Percentiles rank a stretch among this genome's conserved stretches.
phyloP scores from a whole-genome alignment of 2,329 filamentous ascomycete species.

The Ascocoryne sarcoides region DNA sequence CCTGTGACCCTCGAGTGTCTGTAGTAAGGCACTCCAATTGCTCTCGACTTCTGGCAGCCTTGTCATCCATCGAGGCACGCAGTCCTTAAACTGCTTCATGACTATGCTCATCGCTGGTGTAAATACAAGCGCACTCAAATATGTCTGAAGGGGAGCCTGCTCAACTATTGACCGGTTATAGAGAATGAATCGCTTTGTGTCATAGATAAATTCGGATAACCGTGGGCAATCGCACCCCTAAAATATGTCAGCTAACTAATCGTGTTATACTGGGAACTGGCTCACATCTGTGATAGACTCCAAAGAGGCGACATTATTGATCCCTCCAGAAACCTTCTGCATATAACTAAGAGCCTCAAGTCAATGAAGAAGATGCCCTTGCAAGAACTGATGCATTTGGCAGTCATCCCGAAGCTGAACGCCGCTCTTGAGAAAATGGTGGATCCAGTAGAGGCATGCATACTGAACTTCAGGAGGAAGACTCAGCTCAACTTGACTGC shows the following conservation, averaged over 20 bases:
- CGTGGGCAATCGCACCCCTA: conserved; percentile 2
- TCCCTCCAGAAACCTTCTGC: conserved; percentile 8
- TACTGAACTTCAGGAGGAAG: conserved; percentile 29
- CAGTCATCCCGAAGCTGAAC: conserved; percentile 23
- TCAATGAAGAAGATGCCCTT: conserved; percentile 24
- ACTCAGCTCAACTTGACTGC: conserved; percentile 9
- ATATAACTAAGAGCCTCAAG: conserved; percentile 20
- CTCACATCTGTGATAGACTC: conserved; percentile 5
- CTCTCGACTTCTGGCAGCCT: not conserved
- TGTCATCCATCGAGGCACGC: conserved; percentile 1
- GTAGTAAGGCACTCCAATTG: not conserved
- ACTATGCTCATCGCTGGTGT: not conserved
- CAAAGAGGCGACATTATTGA: conserved; percentile 5
- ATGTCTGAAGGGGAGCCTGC: conserved; percentile 13
- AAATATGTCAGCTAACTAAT: conserved; percentile 1
- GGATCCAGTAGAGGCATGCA: conserved; percentile 29
- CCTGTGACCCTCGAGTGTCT: conserved; percentile 5
- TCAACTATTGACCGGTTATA: conserved; percentile 8
- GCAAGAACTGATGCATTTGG: conserved; percentile 26
- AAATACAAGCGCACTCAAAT: conserved; percentile 9
- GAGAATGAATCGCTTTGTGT: conserved; percentile 13
- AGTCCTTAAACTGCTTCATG: not conserved
- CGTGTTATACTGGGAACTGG: not conserved
- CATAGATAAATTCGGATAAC: conserved; percentile 9
- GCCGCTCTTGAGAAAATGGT: conserved; percentile 24